phyloP scores from a whole-genome alignment of 768 basidiomycete species.

The Candolleomyces efflorescens region DNA sequence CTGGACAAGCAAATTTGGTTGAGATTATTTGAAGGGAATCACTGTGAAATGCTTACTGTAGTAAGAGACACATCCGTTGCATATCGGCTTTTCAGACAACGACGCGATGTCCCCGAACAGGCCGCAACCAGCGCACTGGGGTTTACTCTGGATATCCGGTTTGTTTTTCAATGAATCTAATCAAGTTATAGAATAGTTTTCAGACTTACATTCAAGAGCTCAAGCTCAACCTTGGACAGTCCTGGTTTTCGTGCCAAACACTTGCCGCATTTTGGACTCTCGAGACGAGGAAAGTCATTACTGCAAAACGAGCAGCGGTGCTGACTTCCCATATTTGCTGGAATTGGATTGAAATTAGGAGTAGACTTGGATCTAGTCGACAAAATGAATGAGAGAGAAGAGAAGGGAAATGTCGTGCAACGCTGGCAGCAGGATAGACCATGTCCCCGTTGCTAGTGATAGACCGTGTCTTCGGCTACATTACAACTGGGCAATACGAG shows the following conservation, averaged over 20 bases:
- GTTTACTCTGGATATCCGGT: not conserved
- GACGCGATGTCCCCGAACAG: no score
- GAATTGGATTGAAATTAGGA: not conserved
- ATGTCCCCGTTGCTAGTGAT: conserved; percentile 18
- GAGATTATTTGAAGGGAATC: no score
- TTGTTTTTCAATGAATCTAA: not conserved
- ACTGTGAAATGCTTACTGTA: no score
- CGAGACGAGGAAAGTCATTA: not conserved
- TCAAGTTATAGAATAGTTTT: not conserved
- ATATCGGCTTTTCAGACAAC: no score
- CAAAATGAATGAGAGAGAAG: not conserved
- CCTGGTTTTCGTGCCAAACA: not conserved
- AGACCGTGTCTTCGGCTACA: no score
- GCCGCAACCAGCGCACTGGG: not conserved
- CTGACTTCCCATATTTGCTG: not conserved
- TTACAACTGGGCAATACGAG: no score
- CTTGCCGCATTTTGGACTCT: not conserved
- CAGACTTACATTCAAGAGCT: not conserved
- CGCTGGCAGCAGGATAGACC: conserved; percentile 14
- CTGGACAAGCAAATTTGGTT: no score
- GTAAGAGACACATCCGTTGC: no score
- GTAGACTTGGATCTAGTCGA: not conserved
- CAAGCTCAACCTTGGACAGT: not conserved
- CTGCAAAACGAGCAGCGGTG: not conserved
- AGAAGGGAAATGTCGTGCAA: not conserved